These are phyloP conservation scores for Metarhizium robertsii DNA, from an alignment of 2,329 filamentous ascomycete genomes.

Conservation along the genomic window DNA sequence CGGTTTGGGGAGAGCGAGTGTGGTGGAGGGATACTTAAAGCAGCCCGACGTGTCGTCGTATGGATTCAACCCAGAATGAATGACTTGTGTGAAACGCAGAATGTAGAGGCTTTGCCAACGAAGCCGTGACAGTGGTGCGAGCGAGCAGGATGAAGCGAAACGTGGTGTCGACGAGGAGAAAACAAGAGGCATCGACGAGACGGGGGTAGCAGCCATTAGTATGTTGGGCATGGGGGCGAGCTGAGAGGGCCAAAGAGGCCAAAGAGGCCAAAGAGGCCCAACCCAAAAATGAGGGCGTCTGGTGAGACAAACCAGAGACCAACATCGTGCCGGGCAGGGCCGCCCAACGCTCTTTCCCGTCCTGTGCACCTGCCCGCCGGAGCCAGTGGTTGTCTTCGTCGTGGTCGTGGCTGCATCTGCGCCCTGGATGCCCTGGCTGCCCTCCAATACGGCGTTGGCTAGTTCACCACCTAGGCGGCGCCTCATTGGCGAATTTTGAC, in stretches of 20 bases:
- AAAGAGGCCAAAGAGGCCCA: not conserved
- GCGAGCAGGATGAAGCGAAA: slow-evolving; percentile 9
- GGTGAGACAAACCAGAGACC: not conserved
- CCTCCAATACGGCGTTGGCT: no score
- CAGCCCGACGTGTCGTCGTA: not conserved
- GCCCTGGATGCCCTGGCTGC: no score
- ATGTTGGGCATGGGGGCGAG: not conserved
- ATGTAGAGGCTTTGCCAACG: slow-evolving; percentile 46
- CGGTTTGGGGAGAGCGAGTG: not conserved
- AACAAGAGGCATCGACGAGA: not conserved
- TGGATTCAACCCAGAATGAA: slow-evolving; percentile 4
- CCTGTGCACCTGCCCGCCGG: no score
- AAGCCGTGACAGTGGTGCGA: slow-evolving; percentile 27
- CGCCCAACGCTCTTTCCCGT: not conserved
- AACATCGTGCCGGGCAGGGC: not conserved
- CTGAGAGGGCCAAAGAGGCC: not conserved
- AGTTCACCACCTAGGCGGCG: not conserved
- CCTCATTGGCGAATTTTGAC: not conserved
- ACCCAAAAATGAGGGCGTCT: not conserved
- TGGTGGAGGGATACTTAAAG: not conserved
- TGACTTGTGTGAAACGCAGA: slow-evolving; percentile 12
- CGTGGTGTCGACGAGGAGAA: not conserved
- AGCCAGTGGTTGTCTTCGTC: no score
- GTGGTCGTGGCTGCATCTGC: no score
- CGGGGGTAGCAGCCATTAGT: not conserved